Conservation (phyloP, 2,329 filamentous ascomycete species). For the Monascus ruber region DNA sequence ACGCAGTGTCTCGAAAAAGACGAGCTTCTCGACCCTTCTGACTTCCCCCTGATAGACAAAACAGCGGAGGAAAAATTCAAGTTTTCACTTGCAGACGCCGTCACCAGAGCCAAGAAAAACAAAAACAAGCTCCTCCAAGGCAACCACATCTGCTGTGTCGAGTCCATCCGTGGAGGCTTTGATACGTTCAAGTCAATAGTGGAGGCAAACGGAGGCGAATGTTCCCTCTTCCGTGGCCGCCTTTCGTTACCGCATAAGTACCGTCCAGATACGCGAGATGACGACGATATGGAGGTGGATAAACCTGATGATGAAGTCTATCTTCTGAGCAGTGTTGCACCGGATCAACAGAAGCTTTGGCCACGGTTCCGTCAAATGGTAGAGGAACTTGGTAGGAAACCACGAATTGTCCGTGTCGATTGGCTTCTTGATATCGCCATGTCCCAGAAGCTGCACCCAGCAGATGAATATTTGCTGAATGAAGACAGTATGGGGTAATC, state of each 20-base stretch:
- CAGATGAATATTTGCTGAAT: constrained; percentile 46
- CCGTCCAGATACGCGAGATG: constrained; percentile 37
- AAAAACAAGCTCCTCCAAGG: constrained; percentile 62
- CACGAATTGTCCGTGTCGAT: constrained; percentile 70
- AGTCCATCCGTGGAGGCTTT: constrained; percentile 65
- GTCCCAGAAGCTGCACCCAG: constrained; percentile 66
- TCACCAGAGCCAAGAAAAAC: constrained; percentile 63
- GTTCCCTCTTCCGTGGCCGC: constrained; percentile 63
- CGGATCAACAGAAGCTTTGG: constrained; percentile 66
- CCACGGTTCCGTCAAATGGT: constrained; percentile 70
- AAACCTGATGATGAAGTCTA: constrained; percentile 58
- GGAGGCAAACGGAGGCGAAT: constrained; percentile 76
- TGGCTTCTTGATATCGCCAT: constrained; percentile 88
- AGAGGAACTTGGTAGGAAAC: constrained; percentile 62
- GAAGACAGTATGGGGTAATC: constrained; percentile 19
- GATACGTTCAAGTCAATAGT: constrained; percentile 81
- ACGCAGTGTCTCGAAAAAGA: constrained; percentile 62
- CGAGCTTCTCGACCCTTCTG: constrained; percentile 50
- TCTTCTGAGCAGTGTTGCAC: constrained; percentile 58
- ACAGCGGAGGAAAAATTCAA: constrained; percentile 61
- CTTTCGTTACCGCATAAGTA: constrained; percentile 56
- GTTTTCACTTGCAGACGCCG: constrained; percentile 56
- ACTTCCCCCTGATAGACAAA: constrained; percentile 59
- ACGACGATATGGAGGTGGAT: constrained; percentile 39
- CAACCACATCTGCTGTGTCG: constrained; percentile 74